These are phyloP conservation scores for Panicum hallii DNA, from an alignment of 202 grass and related monocot genomes.

Conservation along the genomic window DNA sequence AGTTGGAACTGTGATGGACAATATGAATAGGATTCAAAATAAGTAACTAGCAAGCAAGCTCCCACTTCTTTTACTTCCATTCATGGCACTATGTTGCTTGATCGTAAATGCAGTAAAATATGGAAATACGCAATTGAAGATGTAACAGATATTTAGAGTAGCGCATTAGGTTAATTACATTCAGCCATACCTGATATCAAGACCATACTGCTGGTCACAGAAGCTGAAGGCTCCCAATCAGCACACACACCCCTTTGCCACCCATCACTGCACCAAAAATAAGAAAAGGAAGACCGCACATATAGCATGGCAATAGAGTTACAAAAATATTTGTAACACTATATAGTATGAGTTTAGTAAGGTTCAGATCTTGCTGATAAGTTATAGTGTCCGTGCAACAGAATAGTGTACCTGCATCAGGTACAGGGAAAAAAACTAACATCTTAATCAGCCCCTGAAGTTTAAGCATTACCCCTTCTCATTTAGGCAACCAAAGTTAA, in stretches of 20 bases:
- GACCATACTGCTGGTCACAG: background rate
- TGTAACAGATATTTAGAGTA: background rate
- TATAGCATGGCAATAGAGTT: background rate
- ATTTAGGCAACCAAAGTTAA: background rate
- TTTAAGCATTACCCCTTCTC: background rate
- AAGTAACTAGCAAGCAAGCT: too few relatives aligned
- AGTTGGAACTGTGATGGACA: too few relatives aligned
- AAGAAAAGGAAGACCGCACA: background rate
- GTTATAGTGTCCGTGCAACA: slow-evolving; percentile 1
- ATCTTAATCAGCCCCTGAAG: background rate
- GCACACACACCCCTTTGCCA: background rate
- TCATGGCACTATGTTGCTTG: background rate
- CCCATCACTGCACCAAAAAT: too few relatives aligned
- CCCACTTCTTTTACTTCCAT: slow-evolving; percentile 1
- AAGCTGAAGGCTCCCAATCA: background rate
- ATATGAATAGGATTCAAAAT: too few relatives aligned
- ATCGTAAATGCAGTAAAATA: background rate
- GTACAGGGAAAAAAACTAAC: background rate
- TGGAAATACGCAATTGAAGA: background rate
- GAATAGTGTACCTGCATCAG: background rate
- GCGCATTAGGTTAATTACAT: background rate
- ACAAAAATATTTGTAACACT: background rate
- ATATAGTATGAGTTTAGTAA: slow-evolving; percentile 13
- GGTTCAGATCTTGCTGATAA: background rate
- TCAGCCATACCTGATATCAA: background rate